Evolutionary conservation across 768 basidiomycete genomes (phyloP), one percentile per base, ranked within the genome.

Genomic region (Psilocybe cyanescens): DNA sequence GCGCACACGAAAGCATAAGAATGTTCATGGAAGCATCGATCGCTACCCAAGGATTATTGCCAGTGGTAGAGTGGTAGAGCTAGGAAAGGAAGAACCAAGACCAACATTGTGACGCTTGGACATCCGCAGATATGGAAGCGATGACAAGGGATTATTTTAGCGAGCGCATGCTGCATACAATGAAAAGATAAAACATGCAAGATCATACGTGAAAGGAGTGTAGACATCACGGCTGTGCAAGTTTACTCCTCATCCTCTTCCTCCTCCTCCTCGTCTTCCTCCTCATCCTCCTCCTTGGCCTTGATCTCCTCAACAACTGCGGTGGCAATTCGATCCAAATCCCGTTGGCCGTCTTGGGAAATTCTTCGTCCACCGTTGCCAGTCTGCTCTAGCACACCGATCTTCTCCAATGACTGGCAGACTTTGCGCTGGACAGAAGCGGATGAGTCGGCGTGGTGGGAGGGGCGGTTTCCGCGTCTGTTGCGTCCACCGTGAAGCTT

Each of bases 401-500:
- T 98, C 86, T 97, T 97, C 86, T 98, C 97, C 69, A 99, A 83
- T 49, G 95, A 88, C 81, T 99, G 97, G 81, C 96, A 95, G 68
- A 98, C 81, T 80, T 92, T 95, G 74, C 96, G 91, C 79, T 98
- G 95, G 54, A 98, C 92, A 59, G 89, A 89, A 58, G 90, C 84
- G 46, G 96, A 95, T 28, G 88, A 85, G 73, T 91, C 84, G 59
- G 85, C 88, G 81, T 98, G 97, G 83, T 97, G 95, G 65, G 94
- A 94, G 52, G 97, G 95, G 68, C 97, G 91, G 86, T 95, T 94
- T 55, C 97, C 97, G 63, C 97, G 92, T 71, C 94, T 86, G 82
- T 95, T 95, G 74, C 93, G 89, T 65, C 93, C 92, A 76, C 97
- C 97, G 81, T 99, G 95, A 45, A 98, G 91, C 86, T 97, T 99